phyloP scores from a whole-genome alignment of 2,329 filamentous ascomycete genomes.

The Shiraia bambusicola region DNA sequence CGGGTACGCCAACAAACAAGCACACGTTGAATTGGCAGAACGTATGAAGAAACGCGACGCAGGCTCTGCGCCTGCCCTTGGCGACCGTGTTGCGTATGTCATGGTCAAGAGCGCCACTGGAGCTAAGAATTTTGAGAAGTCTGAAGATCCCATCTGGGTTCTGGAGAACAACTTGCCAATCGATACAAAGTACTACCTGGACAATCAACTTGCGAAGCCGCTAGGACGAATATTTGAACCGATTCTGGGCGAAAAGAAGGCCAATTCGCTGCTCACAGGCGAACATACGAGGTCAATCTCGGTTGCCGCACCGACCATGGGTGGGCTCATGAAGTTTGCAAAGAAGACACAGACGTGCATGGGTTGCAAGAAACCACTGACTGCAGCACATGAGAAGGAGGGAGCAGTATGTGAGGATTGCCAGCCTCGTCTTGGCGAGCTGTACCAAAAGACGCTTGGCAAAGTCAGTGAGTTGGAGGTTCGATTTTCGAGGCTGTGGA shows the following conservation, averaged over 20 bases:
- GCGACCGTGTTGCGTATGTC: slow-evolving; percentile 96
- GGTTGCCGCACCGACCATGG: slow-evolving; percentile 85
- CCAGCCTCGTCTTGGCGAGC: slow-evolving; percentile 78
- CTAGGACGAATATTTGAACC: slow-evolving; percentile 95
- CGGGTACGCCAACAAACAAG: slow-evolving; percentile 83
- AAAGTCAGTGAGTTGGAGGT: slow-evolving; percentile 92
- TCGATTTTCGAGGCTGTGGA: slow-evolving; percentile 90
- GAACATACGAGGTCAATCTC: slow-evolving; percentile 95
- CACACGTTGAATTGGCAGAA: slow-evolving; percentile 90
- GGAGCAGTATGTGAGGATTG: slow-evolving; percentile 91
- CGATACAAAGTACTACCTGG: slow-evolving; percentile 97
- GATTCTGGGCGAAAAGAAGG: slow-evolving; percentile 91
- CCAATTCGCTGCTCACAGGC: slow-evolving; percentile 79
- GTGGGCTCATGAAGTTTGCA: slow-evolving; percentile 96
- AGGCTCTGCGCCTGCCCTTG: slow-evolving; percentile 86
- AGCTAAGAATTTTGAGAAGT: slow-evolving; percentile 94
- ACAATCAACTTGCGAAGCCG: slow-evolving; percentile 96
- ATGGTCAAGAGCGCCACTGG: slow-evolving; percentile 90
- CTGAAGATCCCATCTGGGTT: slow-evolving; percentile 95
- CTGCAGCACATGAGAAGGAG: slow-evolving; percentile 72
- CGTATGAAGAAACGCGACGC: slow-evolving; percentile 97
- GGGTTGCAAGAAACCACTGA: slow-evolving; percentile 96
- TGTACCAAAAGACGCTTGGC: slow-evolving; percentile 88
- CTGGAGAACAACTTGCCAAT: slow-evolving; percentile 97
- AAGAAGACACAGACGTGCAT: slow-evolving; percentile 98